These are phyloP conservation scores for Phaffia australis DNA, from an alignment of 768 basidiomycete genomes.

Conservation along the genomic window DNA sequence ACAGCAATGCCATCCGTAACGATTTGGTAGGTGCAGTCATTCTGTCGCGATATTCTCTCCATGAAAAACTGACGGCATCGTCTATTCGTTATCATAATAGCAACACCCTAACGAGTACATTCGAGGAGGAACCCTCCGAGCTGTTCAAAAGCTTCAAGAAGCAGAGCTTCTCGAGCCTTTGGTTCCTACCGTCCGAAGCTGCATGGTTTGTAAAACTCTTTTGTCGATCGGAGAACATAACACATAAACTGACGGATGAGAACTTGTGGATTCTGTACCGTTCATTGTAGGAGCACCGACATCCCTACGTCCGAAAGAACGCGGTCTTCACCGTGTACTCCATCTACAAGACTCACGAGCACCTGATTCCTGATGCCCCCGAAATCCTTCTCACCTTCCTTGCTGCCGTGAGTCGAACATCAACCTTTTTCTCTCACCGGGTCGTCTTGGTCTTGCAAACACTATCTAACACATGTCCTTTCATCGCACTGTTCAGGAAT, in stretches of 20 bases:
- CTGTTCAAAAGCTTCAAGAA: slow-evolving; percentile 90
- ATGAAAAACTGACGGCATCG: not conserved
- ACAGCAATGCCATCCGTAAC: slow-evolving; percentile 90
- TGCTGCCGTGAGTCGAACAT: slow-evolving; percentile 47
- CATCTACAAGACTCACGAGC: slow-evolving; percentile 86
- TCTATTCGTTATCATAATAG: slow-evolving; percentile 39
- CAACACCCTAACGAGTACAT: slow-evolving; percentile 99
- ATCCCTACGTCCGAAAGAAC: slow-evolving; percentile 95
- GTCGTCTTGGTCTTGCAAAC: not conserved
- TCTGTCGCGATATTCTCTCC: not conserved
- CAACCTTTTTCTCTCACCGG: not conserved
- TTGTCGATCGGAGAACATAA: no score
- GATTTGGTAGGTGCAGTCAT: slow-evolving; percentile 61
- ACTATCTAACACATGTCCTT: not conserved
- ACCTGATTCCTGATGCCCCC: slow-evolving; percentile 90
- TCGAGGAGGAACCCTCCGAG: slow-evolving; percentile 90
- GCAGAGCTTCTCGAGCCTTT: slow-evolving; percentile 89
- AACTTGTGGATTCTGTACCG: not conserved
- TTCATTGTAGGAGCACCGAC: slow-evolving; percentile 65
- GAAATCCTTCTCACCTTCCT: slow-evolving; percentile 95
- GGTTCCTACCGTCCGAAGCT: slow-evolving; percentile 81
- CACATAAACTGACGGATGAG: no score
- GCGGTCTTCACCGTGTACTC: slow-evolving; percentile 92
- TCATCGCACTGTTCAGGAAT: slow-evolving; percentile 44
- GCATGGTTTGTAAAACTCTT: slow-evolving; percentile 46